phyloP scores from a whole-genome alignment of 2,329 filamentous ascomycete genomes.

The Bertia moriformis region DNA sequence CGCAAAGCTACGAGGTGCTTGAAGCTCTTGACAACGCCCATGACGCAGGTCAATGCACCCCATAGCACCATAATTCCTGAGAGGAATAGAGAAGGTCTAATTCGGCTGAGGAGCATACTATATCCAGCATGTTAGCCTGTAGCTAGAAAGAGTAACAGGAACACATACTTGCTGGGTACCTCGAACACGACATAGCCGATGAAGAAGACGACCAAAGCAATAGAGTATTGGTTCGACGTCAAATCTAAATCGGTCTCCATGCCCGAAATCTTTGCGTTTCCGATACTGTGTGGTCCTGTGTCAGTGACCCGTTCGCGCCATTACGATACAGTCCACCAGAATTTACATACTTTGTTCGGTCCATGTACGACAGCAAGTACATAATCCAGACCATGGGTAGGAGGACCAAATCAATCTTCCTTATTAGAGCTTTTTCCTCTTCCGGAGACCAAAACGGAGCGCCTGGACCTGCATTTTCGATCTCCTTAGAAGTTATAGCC shows the following conservation, averaged over 20 bases:
- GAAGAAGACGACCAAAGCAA: conserved; percentile 6
- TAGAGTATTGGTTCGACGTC: conserved; percentile 6
- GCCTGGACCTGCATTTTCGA: background rate
- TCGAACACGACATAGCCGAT: conserved; percentile 5
- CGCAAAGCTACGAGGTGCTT: conserved; percentile 22
- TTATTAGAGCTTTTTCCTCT: conserved; percentile 25
- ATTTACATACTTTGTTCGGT: conserved; percentile 9
- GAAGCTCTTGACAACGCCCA: conserved; percentile 24
- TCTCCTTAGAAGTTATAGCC: background rate
- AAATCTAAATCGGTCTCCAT: conserved; percentile 5
- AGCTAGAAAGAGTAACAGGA: background rate
- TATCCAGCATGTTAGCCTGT: background rate
- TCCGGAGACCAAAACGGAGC: conserved; percentile 6
- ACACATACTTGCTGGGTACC: conserved; percentile 9
- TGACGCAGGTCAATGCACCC: conserved; percentile 25
- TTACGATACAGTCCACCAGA: background rate
- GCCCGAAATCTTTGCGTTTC: conserved; percentile 5
- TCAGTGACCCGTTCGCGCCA: conserved; percentile 4
- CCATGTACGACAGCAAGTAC: conserved; percentile 31
- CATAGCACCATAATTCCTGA: conserved; percentile 27
- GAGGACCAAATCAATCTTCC: conserved; percentile 26
- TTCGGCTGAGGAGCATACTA: conserved; percentile 8
- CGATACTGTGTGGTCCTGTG: conserved; percentile 16
- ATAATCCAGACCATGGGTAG: conserved; percentile 32
- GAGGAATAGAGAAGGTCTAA: conserved; percentile 25